These are phyloP conservation scores for Penicillium tannophilum DNA, from an alignment of 495 filamentous ascomycete species.

Conservation along the genomic window DNA sequence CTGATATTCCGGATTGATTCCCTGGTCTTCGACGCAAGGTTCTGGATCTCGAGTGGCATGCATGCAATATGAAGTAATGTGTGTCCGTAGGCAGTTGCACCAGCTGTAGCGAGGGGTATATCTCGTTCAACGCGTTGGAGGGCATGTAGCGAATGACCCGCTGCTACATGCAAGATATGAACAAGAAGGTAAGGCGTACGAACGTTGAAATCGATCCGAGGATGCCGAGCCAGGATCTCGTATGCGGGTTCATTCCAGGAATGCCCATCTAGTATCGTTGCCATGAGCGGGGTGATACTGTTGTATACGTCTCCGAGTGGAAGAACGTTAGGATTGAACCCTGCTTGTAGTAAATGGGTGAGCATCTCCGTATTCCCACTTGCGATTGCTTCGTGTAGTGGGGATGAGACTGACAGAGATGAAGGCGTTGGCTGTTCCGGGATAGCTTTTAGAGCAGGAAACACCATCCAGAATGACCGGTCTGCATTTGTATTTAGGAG, in stretches of 20 bases:
- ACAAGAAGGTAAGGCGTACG: neutral
- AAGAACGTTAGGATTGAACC: neutral
- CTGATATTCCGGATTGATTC: neutral
- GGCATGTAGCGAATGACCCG: neutral
- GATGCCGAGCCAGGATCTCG: neutral
- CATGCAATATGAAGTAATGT: neutral
- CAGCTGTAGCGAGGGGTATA: neutral
- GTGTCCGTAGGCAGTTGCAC: neutral
- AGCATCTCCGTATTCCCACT: neutral
- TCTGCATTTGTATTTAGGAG: neutral
- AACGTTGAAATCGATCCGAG: neutral
- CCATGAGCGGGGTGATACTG: neutral
- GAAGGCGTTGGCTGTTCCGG: neutral
- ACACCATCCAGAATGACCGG: neutral
- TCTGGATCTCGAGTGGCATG: neutral
- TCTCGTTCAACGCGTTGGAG: neutral
- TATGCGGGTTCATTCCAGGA: neutral
- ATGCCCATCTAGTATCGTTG: neutral
- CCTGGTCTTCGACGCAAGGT: neutral
- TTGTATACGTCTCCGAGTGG: neutral
- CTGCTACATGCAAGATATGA: neutral
- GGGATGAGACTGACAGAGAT: neutral
- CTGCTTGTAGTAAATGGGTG: neutral
- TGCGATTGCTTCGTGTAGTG: neutral
- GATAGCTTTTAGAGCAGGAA: neutral